phyloP scores from a whole-genome alignment of 441 rosid genomes.

The Codiaeum variegatum region DNA sequence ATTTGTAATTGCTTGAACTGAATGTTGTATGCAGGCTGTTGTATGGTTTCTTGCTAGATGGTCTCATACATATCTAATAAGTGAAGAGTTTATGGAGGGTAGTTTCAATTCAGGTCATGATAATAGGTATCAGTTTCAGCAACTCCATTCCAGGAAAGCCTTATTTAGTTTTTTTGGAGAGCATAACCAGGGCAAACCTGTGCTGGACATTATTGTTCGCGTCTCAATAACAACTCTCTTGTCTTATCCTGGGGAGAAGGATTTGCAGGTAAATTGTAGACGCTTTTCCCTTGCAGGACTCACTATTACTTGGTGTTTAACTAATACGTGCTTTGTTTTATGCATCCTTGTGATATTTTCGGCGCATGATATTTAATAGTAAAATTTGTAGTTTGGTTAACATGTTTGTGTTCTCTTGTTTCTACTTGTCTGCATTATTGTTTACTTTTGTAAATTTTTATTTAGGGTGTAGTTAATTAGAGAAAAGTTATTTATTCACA shows the following conservation, averaged over 20 bases:
- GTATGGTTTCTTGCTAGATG: conserved; percentile 97
- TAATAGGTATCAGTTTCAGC: conserved; percentile 40
- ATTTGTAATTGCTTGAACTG: conserved; percentile 21
- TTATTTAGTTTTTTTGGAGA: conserved; percentile 72
- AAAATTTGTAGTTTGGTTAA: neutral
- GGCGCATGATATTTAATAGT: conserved; percentile 5
- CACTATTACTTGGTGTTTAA: neutral
- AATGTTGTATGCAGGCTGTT: conserved; percentile 60
- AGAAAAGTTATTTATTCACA: neutral
- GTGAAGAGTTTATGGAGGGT: conserved; percentile 49
- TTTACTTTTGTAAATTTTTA: neutral
- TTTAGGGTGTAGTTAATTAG: neutral
- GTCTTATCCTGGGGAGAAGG: conserved; percentile 92
- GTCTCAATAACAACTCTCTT: conserved; percentile 68
- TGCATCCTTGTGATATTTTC: neutral
- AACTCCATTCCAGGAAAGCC: conserved; percentile 51
- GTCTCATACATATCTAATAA: conserved; percentile 77
- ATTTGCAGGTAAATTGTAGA: conserved; percentile 69
- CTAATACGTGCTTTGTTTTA: neutral
- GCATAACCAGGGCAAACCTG: conserved; percentile 69
- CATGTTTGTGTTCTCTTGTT: neutral
- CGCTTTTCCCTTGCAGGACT: conserved; percentile 9
- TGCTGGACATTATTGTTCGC: conserved; percentile 80
- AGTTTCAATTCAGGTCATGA: conserved; percentile 44
- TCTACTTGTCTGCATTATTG: neutral